Evolutionary conservation across 2,329 filamentous ascomycete genomes (phyloP).

Genomic region (Aureobasidium sp.): DNA sequence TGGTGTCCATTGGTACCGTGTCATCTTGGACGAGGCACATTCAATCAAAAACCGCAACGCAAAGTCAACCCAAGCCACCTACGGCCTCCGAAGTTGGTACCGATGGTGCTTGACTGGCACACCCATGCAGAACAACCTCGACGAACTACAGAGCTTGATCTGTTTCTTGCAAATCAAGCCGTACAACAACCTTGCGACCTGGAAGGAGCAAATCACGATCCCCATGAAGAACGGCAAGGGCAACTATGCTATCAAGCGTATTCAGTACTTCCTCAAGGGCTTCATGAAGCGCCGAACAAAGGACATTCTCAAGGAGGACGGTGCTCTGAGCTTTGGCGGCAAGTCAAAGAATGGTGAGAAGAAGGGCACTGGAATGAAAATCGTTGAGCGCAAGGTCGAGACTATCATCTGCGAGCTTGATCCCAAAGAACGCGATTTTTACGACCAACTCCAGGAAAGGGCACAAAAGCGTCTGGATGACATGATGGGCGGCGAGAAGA

Average conservation of each 20-base stretch:
- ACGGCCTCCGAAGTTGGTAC: constrained; percentile 75
- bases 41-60: constrained; percentile 98
- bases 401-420: constrained; percentile 73
- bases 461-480: constrained; percentile 80
- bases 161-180: constrained; percentile 88
- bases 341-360: constrained; percentile 52
- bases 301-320: constrained; percentile 85
- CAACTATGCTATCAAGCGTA: constrained; percentile 75
- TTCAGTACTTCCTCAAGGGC: constrained; percentile 78
- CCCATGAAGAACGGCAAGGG: constrained; percentile 88
- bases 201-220: constrained; percentile 84
- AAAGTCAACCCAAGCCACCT: constrained; percentile 90
- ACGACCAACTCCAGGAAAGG: constrained; percentile 72
- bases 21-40: constrained; percentile 94
- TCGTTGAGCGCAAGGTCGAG: constrained; percentile 84
- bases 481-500: constrained; percentile 70
- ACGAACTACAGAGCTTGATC: constrained; percentile 90
- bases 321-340: constrained; percentile 69
- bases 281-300: constrained; percentile 99
- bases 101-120: constrained; percentile 96
- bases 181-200: constrained; percentile 76
- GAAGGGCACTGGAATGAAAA: constrained; percentile 67
- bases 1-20: constrained; percentile 86
- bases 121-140: constrained; percentile 96
- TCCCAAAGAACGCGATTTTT: constrained; percentile 74